Conservation (phyloP, 2,329 filamentous ascomycete genomes). For the Rasamsonia emersonii region DNA sequence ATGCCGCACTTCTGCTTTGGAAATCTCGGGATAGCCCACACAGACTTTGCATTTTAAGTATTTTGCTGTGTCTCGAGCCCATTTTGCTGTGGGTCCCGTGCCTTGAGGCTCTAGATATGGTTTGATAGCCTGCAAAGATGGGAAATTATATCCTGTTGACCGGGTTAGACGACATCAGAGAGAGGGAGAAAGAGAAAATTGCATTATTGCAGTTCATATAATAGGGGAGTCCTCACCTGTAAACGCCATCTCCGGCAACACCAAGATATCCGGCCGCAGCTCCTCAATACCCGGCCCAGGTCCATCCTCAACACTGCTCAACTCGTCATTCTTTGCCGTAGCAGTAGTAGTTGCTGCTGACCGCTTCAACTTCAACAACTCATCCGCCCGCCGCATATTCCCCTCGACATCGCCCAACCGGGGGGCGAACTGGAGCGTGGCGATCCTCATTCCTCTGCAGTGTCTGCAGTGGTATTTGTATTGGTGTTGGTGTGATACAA, state of each 20-base stretch:
- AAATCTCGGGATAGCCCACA: conserved; percentile 54
- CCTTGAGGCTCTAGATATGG: conserved; percentile 53
- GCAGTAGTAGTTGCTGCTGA: background rate
- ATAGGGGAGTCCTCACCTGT: conserved; percentile 35
- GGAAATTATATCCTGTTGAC: conserved; percentile 53
- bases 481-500: background rate
- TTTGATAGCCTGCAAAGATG: conserved; percentile 46
- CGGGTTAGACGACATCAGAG: background rate
- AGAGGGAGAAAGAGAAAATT: no score
- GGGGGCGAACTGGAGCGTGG: conserved; percentile 39
- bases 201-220: no score
- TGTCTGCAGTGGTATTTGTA: no score
- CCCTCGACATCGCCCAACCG: conserved; percentile 34
- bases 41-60: conserved; percentile 52
- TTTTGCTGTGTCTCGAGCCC: conserved; percentile 49
- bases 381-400: conserved; percentile 38
- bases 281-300: conserved; percentile 13
- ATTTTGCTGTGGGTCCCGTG: conserved; percentile 46
- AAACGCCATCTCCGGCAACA: conserved; percentile 56
- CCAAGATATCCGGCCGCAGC: conserved; percentile 45
- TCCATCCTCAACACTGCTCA: conserved; percentile 7
- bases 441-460: conserved; percentile 37
- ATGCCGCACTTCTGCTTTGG: conserved; percentile 4
- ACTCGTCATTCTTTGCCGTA: conserved; percentile 13
- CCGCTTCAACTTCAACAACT: conserved; percentile 25